These are phyloP conservation scores for Cenococcum geophilum DNA, from an alignment of 495 filamentous ascomycete genomes.

Conservation along the genomic window DNA sequence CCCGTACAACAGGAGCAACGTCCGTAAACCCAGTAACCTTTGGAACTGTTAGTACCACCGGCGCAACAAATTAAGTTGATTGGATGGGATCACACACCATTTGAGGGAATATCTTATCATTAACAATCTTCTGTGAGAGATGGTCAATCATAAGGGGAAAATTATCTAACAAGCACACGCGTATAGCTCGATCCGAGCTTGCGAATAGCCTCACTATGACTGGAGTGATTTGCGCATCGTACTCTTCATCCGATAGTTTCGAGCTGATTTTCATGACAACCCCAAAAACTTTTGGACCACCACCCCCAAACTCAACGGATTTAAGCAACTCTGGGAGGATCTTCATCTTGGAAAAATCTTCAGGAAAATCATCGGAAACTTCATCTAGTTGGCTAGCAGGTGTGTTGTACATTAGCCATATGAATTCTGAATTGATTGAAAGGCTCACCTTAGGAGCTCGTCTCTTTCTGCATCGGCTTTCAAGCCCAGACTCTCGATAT, in stretches of 20 bases:
- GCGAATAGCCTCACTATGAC: conserved; percentile 82
- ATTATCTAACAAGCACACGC: conserved; percentile 87
- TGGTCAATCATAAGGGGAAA: conserved; percentile 87
- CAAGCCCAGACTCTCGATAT: conserved; percentile 83
- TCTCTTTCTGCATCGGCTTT: conserved; percentile 81
- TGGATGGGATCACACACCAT: conserved; percentile 50
- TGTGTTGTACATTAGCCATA: conserved; percentile 27
- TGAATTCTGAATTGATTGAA: not conserved
- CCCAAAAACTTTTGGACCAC: conserved; percentile 82
- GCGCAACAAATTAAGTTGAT: not conserved
- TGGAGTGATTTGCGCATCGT: conserved; percentile 74
- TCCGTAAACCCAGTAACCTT: conserved; percentile 89
- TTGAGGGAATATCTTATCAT: conserved; percentile 93
- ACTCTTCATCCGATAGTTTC: conserved; percentile 85
- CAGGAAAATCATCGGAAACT: conserved; percentile 86
- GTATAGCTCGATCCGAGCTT: conserved; percentile 84
- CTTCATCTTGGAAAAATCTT: conserved; percentile 97
- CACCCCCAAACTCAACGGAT: conserved; percentile 93
- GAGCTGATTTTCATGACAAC: conserved; percentile 83
- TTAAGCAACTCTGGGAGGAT: conserved; percentile 93
- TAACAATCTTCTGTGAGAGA: conserved; percentile 81
- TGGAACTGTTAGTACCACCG: not conserved
- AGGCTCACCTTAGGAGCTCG: conserved; percentile 69
- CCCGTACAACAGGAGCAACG: conserved; percentile 80
- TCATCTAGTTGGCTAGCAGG: conserved; percentile 67